Evolutionary conservation across 2,329 filamentous ascomycete species (phyloP).

Genomic region (Cercospora zeina): DNA sequence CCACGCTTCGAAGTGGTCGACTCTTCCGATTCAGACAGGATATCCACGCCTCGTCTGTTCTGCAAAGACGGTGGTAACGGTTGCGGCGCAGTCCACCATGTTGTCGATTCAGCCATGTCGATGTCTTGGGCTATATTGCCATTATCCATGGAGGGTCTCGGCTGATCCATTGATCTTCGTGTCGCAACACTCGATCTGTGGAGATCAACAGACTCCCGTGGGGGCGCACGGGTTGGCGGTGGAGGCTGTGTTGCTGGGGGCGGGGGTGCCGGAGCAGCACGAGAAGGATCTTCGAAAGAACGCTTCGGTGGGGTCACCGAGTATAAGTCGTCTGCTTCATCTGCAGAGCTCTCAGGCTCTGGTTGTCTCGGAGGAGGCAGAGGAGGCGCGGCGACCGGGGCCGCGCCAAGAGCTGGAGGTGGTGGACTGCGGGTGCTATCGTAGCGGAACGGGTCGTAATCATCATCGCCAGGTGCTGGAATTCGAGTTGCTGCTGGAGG

Average conservation of each 20-base stretch:
- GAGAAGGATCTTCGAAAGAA: conserved; percentile 40
- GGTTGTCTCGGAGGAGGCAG: conserved; percentile 36
- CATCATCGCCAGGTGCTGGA: conserved; percentile 53
- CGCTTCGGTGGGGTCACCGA: conserved; percentile 45
- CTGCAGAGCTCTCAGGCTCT: conserved; percentile 43
- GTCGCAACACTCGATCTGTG: conserved; percentile 53
- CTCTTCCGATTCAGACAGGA: conserved; percentile 81
- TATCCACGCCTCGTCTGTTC: conserved; percentile 70
- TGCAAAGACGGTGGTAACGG: conserved; percentile 79
- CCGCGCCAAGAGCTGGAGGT: conserved; percentile 37
- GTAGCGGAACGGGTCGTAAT: conserved; percentile 68
- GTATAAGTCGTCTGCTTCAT: conserved; percentile 53
- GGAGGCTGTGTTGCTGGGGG: conserved; percentile 37
- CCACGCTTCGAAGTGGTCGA: conserved; percentile 67
- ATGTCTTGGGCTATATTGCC: conserved; percentile 87
- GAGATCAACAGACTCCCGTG: conserved; percentile 59
- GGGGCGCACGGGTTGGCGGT: conserved; percentile 45
- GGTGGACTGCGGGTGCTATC: conserved; percentile 30
- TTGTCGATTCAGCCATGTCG: conserved; percentile 69
- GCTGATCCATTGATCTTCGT: conserved; percentile 71
- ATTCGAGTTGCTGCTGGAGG: conserved; percentile 49
- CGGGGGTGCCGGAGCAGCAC: conserved; percentile 50
- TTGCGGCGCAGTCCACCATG: conserved; percentile 86
- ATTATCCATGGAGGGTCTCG: conserved; percentile 69
- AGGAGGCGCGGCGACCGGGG: conserved; percentile 38